A percentile compares a stretch with the other conserved stretches of the same genome.
These are phyloP conservation scores for Lasiosphaeria miniovina DNA, from an alignment of 495 filamentous ascomycete species.

Conservation along the genomic window DNA sequence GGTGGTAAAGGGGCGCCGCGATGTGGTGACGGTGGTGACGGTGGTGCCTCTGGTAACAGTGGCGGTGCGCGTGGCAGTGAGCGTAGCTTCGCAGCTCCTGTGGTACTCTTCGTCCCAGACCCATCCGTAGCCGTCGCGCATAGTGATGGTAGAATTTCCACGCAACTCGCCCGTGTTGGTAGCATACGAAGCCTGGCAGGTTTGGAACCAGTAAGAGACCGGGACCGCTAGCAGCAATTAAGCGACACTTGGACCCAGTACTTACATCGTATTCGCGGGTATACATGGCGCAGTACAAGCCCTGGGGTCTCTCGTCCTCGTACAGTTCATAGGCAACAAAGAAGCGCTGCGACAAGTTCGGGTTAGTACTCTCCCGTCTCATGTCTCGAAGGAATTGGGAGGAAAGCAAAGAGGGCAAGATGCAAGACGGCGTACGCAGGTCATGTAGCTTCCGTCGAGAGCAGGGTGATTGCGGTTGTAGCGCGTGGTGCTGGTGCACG, in stretches of 20 bases:
- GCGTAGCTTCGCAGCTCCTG: neutral
- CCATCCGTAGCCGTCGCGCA: constrained; percentile 7
- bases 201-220: neutral
- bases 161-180: constrained; percentile 10
- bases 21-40: constrained; percentile 1
- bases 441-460: constrained; percentile 10
- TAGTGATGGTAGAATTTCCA: neutral
- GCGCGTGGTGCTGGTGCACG: constrained; percentile 16
- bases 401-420: neutral
- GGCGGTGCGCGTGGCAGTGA: neutral
- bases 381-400: neutral
- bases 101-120: constrained; percentile 6
- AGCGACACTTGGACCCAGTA: neutral
- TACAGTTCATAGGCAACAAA: constrained; percentile 19
- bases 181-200: constrained; percentile 11
- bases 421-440: constrained; percentile 2
- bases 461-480: constrained; percentile 19
- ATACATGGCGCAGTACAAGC: constrained; percentile 19
- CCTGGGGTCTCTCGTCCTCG: constrained; percentile 11
- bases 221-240: neutral
- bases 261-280: constrained; percentile 17
- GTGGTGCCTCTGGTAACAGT: constrained; percentile 2
- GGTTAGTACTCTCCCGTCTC: neutral
- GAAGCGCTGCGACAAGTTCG: constrained; percentile 4
- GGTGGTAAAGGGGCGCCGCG: neutral